Evolutionary conservation across 2,329 filamentous ascomycete genomes (phyloP).

Genomic region (Xylariaceae sp.): DNA sequence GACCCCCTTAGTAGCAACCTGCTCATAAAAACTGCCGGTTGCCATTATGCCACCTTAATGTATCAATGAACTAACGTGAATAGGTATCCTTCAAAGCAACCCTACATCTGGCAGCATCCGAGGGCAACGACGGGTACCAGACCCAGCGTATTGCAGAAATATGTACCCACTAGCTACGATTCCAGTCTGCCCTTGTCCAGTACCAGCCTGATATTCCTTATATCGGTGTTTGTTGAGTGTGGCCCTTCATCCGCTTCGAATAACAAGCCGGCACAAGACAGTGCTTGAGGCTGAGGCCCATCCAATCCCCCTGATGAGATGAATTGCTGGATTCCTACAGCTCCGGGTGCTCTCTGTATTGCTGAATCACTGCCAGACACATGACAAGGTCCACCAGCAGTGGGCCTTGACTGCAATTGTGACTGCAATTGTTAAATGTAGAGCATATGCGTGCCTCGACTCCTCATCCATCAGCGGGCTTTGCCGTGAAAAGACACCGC

Average conservation of each 20-base stretch:
- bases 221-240: not conserved
- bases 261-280: not conserved
- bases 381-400: not conserved
- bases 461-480: no score
- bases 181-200: not conserved
- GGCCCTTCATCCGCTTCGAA: not conserved
- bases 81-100: no score
- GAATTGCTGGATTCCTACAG: not conserved
- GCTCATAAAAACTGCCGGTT: no score
- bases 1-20: no score
- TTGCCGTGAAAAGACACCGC: no score
- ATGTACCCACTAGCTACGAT: not conserved
- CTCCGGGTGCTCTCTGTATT: not conserved
- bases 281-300: not conserved
- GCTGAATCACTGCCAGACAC: not conserved
- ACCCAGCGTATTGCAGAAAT: not conserved
- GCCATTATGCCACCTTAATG: no score
- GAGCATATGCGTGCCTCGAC: not conserved
- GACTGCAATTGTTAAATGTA: not conserved
- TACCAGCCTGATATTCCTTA: no score
- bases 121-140: not conserved
- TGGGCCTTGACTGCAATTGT: not conserved
- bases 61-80: no score
- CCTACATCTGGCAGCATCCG: not conserved
- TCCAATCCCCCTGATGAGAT: not conserved